phyloP scores from a whole-genome alignment of 768 basidiomycete species.

The Pisolithus tinctorius region DNA sequence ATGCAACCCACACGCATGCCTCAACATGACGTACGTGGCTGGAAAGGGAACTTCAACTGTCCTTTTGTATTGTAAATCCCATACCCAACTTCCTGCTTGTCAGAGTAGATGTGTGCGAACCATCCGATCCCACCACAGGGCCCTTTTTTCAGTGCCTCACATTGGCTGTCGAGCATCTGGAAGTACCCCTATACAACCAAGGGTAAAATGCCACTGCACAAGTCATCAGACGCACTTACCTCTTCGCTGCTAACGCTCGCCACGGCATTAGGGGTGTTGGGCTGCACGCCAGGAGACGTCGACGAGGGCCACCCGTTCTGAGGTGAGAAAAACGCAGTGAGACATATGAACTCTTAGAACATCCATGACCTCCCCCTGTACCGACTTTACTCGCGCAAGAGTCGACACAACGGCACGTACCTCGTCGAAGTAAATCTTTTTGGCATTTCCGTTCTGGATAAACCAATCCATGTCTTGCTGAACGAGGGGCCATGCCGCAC shows the following conservation, averaged over 20 bases:
- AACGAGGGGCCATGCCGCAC: slow-evolving; percentile 58
- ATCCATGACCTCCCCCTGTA: no score
- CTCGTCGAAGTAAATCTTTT: slow-evolving; percentile 74
- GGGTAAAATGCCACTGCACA: not conserved
- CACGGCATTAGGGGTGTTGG: slow-evolving; percentile 57
- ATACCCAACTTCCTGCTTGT: slow-evolving; percentile 59
- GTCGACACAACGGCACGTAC: slow-evolving; percentile 26
- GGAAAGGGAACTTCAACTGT: slow-evolving; percentile 54
- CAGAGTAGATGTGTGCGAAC: slow-evolving; percentile 79
- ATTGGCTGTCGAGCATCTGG: slow-evolving; percentile 55
- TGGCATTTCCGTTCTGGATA: slow-evolving; percentile 51
- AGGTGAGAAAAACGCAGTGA: not conserved
- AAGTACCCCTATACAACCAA: slow-evolving; percentile 48
- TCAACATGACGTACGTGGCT: slow-evolving; percentile 56
- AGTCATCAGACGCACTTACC: slow-evolving; percentile 28
- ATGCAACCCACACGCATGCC: no score
- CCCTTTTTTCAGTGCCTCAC: slow-evolving; percentile 52
- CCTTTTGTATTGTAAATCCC: slow-evolving; percentile 52
- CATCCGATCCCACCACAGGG: slow-evolving; percentile 64
- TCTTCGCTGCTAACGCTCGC: slow-evolving; percentile 55
- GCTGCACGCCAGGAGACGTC: slow-evolving; percentile 54
- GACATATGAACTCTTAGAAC: not conserved
- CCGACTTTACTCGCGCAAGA: not conserved
- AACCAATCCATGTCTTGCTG: slow-evolving; percentile 60
- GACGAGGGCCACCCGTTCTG: slow-evolving; percentile 78